Percentiles rank a stretch among this genome's conserved stretches.
These are phyloP conservation scores for Phlebopus sp. DNA, from an alignment of 1,284 basidiomycete genomes.

Conservation along the genomic window DNA sequence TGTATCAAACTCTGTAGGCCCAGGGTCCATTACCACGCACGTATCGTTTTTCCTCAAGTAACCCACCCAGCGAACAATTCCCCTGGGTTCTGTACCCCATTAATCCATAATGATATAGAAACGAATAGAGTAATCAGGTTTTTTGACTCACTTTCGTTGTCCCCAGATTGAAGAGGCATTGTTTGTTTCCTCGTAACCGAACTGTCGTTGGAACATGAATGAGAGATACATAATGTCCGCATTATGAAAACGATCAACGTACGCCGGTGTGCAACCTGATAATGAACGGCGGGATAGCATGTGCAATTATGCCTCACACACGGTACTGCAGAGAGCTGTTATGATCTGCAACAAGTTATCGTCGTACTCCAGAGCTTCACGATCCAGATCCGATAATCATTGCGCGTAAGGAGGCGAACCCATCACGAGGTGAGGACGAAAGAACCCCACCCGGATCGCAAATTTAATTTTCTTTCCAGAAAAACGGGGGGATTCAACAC, in stretches of 20 bases:
- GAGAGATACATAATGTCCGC: background rate
- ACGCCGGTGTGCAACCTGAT: too few species aligned
- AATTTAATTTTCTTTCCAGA: background rate
- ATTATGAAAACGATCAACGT: slow-evolving; percentile 2
- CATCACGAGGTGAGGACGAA: slow-evolving; percentile 1
- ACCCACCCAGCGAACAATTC: slow-evolving; percentile 21
- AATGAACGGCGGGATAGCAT: too few species aligned
- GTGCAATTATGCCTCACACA: background rate
- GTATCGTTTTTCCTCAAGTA: slow-evolving; percentile 18
- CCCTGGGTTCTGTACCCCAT: slow-evolving; percentile 7
- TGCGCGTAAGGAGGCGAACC: background rate
- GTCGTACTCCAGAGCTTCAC: too few species aligned
- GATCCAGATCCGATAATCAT: background rate
- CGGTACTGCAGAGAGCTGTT: too few species aligned
- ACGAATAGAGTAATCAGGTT: slow-evolving; percentile 11
- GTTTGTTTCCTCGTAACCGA: too few species aligned
- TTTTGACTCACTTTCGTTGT: slow-evolving; percentile 3
- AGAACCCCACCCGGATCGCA: background rate
- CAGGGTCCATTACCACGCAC: slow-evolving; percentile 15
- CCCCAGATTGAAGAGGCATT: slow-evolving; percentile 18
- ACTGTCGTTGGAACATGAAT: background rate
- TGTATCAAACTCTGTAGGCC: slow-evolving; percentile 13
- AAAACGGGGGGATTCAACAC: background rate
- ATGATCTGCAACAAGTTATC: too few species aligned
- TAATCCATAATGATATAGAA: slow-evolving; percentile 9